Conservation (phyloP, 768 basidiomycete genomes). For the Tricholoma sp. region DNA sequence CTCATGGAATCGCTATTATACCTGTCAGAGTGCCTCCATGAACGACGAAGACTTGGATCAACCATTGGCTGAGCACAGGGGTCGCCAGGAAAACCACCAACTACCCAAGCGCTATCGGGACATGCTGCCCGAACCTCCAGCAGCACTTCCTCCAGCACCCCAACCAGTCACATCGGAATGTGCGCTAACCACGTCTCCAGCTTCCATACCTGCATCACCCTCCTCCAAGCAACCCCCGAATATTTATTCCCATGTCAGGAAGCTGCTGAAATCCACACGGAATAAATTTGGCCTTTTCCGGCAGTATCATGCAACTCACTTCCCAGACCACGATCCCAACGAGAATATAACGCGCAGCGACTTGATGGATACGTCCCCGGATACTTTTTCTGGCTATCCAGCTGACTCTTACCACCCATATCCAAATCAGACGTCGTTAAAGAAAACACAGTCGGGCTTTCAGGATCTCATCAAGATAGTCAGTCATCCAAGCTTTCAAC, state of each 20-base stretch:
- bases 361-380: too few species aligned
- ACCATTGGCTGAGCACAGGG: background rate
- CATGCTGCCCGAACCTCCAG: background rate
- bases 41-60: too few species aligned
- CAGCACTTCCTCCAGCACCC: background rate
- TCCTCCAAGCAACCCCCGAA: background rate
- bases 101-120: background rate
- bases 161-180: background rate
- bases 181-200: background rate
- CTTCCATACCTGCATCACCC: background rate
- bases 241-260: background rate
- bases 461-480: conserved; percentile 8
- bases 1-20: too few species aligned
- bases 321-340: background rate
- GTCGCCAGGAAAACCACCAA: background rate
- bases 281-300: background rate
- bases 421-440: too few species aligned
- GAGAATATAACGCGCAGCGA: too few species aligned
- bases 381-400: too few species aligned
- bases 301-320: background rate
- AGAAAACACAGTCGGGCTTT: conserved; percentile 6
- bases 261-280: background rate
- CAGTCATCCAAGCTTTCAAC: background rate
- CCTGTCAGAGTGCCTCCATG: too few species aligned
- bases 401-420: too few species aligned